phyloP scores from a whole-genome alignment of 352 stramenopile species.

The Globisporangium polare region DNA sequence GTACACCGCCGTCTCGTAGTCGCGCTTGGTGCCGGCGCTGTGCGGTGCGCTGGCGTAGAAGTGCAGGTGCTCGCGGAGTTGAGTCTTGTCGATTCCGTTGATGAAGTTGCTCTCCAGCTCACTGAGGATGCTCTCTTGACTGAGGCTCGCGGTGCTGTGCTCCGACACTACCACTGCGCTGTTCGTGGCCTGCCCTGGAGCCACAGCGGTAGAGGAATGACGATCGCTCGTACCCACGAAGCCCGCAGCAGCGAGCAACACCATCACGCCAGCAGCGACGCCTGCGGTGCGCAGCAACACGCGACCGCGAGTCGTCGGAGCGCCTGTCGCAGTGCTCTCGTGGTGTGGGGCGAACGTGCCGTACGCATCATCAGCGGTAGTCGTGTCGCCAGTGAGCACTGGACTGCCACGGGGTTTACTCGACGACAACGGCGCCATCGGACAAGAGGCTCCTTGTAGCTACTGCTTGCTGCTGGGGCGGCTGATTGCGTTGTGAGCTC shows the following conservation, averaged over 20 bases:
- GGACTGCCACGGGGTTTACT: background rate
- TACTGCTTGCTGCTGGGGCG: background rate
- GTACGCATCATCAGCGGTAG: background rate
- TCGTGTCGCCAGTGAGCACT: background rate
- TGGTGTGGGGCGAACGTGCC: background rate
- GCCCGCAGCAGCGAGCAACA: background rate
- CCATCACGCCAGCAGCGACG: conserved; percentile 3
- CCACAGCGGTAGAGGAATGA: background rate
- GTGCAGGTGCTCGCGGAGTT: conserved; percentile 12
- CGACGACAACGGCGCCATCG: background rate
- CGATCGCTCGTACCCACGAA: background rate
- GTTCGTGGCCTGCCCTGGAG: background rate
- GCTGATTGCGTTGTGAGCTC: background rate
- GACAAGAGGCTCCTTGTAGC: background rate
- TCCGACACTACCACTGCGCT: background rate
- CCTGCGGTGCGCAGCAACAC: conserved; percentile 1
- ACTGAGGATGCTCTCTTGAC: background rate
- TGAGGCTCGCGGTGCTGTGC: background rate
- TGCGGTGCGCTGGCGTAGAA: conserved; percentile 30
- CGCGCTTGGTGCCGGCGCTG: conserved; percentile 35
- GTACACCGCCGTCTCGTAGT: conserved; percentile 59
- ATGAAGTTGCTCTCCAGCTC: conserved; percentile 9
- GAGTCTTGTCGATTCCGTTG: conserved; percentile 1
- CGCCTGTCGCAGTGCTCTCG: too few relatives aligned
- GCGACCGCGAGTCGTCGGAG: background rate